Evolutionary conservation across 2,329 filamentous ascomycete species (phyloP).

Genomic region (Curvularia sp.): DNA sequence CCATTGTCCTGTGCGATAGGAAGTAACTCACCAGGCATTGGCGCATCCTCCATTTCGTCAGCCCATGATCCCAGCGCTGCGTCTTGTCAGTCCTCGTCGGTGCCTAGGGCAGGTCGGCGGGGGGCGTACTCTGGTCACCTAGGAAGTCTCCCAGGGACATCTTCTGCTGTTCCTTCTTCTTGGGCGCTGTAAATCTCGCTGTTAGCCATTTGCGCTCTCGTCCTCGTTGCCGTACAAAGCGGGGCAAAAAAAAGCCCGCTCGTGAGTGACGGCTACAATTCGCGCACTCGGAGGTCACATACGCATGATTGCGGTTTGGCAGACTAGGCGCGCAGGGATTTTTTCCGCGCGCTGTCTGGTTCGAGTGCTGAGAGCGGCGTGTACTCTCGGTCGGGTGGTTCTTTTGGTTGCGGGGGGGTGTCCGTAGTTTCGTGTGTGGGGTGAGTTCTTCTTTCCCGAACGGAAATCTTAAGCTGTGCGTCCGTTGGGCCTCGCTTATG

Average conservation of each 20-base stretch:
- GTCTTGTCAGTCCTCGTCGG: slow-evolving; percentile 37
- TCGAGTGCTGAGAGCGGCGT: slow-evolving; percentile 36
- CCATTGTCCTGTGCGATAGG: slow-evolving; percentile 23
- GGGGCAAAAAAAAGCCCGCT: slow-evolving; percentile 39
- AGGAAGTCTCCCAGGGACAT: slow-evolving; percentile 98
- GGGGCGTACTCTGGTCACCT: slow-evolving; percentile 79
- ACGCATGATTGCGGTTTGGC: slow-evolving; percentile 66
- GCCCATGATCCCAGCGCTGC: slow-evolving; percentile 90
- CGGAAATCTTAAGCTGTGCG: slow-evolving; percentile 36
- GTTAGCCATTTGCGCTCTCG: slow-evolving; percentile 53
- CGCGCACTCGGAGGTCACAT: slow-evolving; percentile 41
- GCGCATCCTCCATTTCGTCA: slow-evolving; percentile 94
- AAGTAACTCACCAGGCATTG: slow-evolving; percentile 69
- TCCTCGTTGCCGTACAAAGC: slow-evolving; percentile 26
- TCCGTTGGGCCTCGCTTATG: slow-evolving; percentile 31
- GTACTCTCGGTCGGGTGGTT: slow-evolving; percentile 38
- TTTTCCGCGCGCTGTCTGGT: slow-evolving; percentile 45
- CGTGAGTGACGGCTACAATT: slow-evolving; percentile 28
- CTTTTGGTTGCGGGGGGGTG: slow-evolving; percentile 31
- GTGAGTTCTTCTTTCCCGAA: slow-evolving; percentile 22
- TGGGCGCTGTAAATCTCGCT: slow-evolving; percentile 70
- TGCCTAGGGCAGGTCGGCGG: slow-evolving; percentile 23
- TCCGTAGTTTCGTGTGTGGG: slow-evolving; percentile 30
- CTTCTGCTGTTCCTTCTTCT: slow-evolving; percentile 93
- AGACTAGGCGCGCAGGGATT: slow-evolving; percentile 48